Evolutionary conservation across 2,329 filamentous ascomycete genomes (phyloP).

Genomic region (Drechslera avenae): DNA sequence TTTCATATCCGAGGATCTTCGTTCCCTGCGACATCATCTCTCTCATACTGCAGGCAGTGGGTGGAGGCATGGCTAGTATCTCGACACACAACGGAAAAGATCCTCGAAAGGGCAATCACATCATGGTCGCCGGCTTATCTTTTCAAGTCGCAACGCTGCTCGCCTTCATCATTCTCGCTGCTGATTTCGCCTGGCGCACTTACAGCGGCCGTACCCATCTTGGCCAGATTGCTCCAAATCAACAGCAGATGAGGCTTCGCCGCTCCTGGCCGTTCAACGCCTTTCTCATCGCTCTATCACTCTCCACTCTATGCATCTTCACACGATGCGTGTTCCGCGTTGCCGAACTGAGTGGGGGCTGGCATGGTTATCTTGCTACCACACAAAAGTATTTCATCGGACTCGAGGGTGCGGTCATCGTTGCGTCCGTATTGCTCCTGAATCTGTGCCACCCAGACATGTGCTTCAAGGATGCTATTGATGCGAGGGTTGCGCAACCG

Average conservation of each 20-base stretch:
- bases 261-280: conserved; percentile 55
- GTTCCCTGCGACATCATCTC: conserved; percentile 56
- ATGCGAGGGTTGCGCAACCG: conserved; percentile 10
- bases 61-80: conserved; percentile 51
- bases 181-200: conserved; percentile 49
- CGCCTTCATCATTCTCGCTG: conserved; percentile 49
- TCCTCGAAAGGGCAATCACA: conserved; percentile 48
- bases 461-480: conserved; percentile 44
- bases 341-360: conserved; percentile 68
- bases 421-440: conserved; percentile 40
- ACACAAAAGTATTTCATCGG: conserved; percentile 49
- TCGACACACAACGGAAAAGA: conserved; percentile 38
- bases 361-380: conserved; percentile 62
- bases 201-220: conserved; percentile 23
- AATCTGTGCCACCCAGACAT: conserved; percentile 46
- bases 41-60: conserved; percentile 52
- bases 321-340: conserved; percentile 69
- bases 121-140: conserved; percentile 54
- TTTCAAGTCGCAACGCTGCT: conserved; percentile 53
- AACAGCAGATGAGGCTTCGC: conserved; percentile 31
- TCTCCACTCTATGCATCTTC: conserved; percentile 68
- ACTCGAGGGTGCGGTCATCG: conserved; percentile 44
- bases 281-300: conserved; percentile 60
- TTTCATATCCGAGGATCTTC: conserved; percentile 57
- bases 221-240: conserved; percentile 30